Evolutionary conservation across 495 filamentous ascomycete species (phyloP), one percentile per base, ranked within the genome.

Genomic region (Jackrogersella minutella): DNA sequence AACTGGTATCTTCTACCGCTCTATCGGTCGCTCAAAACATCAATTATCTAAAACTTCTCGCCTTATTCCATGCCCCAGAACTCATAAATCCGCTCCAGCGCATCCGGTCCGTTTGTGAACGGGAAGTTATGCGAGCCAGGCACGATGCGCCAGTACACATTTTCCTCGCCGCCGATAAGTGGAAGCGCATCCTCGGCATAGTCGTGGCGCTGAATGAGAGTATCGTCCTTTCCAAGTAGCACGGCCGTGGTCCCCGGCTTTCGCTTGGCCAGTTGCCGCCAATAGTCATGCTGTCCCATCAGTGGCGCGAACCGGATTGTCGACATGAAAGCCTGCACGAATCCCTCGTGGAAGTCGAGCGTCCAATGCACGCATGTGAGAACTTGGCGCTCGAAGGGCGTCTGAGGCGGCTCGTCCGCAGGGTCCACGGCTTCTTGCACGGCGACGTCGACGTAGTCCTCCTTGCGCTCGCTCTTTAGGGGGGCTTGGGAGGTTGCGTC

Each of bases 351-450:
- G 33, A 78, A 63, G 7, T 72, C 70, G n/a, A 85, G 64, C 68
- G 88, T 85, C 86, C 86, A 90, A 16, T 75, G 65, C 59, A 86
- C 78, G 19, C 81, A 80, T 3, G 69, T 69, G 30, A 78, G 72
- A 2, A 87, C 78, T 0, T 77, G 77, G 37, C 78, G 58, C 60
- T 79, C 70, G 55, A 80, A 66, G 57, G 70, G 70, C 13, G 75
- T 71, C 21, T 54, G 70, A 3, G 28, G 36, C 22, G 51, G 46
- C 59, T 69, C 57, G 17, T 50, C 60, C 10, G 52, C 44, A 26
- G 66, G 37, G 14, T 64, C 51, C 24, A 61, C 44, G 8, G 71
- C 68, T 54, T 77, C 70, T 40, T 73, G 58, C 19, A 67, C 53
- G 5, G 68, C 74, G 14, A 68, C 49, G 44, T 74, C 68, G 37